phyloP scores from a whole-genome alignment of 352 stramenopile genomes.

The Pythium rishiriense region DNA sequence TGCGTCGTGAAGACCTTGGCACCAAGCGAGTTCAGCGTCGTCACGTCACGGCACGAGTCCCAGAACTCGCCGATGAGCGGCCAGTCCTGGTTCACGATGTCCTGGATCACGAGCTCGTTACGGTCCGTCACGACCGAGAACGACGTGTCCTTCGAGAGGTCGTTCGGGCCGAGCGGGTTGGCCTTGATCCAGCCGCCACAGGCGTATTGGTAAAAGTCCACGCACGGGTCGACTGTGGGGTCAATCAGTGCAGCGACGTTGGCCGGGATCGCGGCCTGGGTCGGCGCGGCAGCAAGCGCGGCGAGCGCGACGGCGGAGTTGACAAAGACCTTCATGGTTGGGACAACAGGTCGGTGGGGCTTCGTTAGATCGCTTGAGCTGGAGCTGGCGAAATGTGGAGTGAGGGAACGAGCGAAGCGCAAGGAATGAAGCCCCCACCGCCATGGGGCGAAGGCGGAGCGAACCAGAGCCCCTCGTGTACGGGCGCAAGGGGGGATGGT shows the following conservation, averaged over 20 bases:
- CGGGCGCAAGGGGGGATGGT: not conserved
- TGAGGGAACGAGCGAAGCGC: slow-evolving; percentile 12
- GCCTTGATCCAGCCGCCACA: slow-evolving; percentile 39
- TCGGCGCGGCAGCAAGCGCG: slow-evolving; percentile 14
- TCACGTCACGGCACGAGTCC: slow-evolving; percentile 64
- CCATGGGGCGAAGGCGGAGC: not conserved
- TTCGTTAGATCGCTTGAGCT: slow-evolving; percentile 30
- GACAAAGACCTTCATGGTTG: slow-evolving; percentile 32
- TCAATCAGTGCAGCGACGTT: slow-evolving; percentile 53
- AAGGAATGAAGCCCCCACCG: not conserved
- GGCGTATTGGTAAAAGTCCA: slow-evolving; percentile 78
- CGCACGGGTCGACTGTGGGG: slow-evolving; percentile 44
- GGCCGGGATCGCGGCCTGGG: slow-evolving; percentile 29
- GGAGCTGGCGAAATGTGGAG: slow-evolving; percentile 28
- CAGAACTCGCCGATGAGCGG: slow-evolving; percentile 62
- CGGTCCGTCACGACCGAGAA: slow-evolving; percentile 48
- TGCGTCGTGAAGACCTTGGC: slow-evolving; percentile 38
- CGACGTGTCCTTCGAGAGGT: slow-evolving; percentile 40
- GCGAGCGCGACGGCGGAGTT: slow-evolving; percentile 18
- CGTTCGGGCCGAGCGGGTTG: slow-evolving; percentile 23
- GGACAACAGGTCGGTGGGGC: not conserved
- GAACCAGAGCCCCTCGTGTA: not conserved
- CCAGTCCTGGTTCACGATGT: slow-evolving; percentile 65
- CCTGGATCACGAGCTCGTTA: slow-evolving; percentile 53
- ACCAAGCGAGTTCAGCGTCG: slow-evolving; percentile 45